Evolutionary conservation across 345 rosid genomes (phyloP).

Genomic region (Salix udensis): DNA sequence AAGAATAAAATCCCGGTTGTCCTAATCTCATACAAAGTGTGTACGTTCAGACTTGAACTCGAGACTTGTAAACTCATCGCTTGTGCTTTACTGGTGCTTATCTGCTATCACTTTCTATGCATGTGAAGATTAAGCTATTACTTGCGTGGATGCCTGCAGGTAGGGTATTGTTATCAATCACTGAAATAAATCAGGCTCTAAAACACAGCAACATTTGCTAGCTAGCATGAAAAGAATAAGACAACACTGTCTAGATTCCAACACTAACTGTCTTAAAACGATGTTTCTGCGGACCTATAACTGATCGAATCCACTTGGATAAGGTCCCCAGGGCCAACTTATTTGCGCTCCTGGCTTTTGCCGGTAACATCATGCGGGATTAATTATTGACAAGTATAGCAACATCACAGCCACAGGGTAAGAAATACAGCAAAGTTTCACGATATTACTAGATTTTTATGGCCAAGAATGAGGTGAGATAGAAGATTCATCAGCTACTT

Average conservation of each 20-base stretch:
- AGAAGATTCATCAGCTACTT: background rate
- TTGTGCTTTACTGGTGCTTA: background rate
- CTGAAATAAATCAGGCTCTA: background rate
- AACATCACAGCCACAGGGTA: background rate
- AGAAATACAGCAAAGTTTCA: background rate
- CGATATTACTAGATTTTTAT: background rate
- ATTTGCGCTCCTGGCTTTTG: background rate
- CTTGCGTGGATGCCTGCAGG: background rate
- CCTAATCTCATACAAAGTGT: fast-evolving
- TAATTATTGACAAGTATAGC: background rate
- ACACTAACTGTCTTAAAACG: background rate
- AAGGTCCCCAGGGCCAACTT: background rate
- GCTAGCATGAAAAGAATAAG: background rate
- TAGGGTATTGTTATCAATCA: background rate
- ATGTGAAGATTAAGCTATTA: background rate
- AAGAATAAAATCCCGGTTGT: too few species aligned
- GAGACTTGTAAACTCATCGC: background rate
- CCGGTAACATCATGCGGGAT: background rate
- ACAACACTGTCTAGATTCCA: background rate
- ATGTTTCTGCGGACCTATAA: background rate
- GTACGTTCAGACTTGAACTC: too few species aligned
- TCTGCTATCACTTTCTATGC: background rate
- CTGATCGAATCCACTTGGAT: background rate
- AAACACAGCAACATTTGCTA: background rate
- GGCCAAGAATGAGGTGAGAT: background rate